phyloP scores from a whole-genome alignment of 2,329 filamentous ascomycete genomes.

The Verticillium albo-atrum region DNA sequence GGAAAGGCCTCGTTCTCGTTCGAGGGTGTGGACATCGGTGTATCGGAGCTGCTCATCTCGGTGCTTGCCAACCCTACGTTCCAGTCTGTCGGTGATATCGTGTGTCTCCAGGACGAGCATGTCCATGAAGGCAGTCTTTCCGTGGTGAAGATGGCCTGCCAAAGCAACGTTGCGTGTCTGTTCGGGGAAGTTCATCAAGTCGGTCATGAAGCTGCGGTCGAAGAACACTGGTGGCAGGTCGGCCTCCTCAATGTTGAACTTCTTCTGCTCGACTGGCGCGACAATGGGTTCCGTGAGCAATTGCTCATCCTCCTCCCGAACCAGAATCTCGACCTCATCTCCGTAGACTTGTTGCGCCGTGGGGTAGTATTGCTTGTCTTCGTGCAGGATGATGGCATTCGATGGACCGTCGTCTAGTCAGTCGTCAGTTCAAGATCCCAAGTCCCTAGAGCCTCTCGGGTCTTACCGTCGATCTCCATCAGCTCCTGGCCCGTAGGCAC shows the following conservation, averaged over 20 bases:
- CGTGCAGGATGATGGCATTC: conserved; percentile 95
- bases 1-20: conserved; percentile 84
- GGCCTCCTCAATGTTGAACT: conserved; percentile 89
- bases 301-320: conserved; percentile 96
- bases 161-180: conserved; percentile 91
- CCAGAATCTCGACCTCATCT: conserved; percentile 87
- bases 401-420: conserved; percentile 65
- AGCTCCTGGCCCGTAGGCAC: conserved; percentile 70
- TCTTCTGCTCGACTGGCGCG: conserved; percentile 88
- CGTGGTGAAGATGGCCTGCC: conserved; percentile 91
- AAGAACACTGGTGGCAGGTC: conserved; percentile 87
- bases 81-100: conserved; percentile 72
- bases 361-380: conserved; percentile 99
- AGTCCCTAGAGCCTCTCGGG: background rate
- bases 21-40: conserved; percentile 85
- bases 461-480: conserved; percentile 84
- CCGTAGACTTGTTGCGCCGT: conserved; percentile 97
- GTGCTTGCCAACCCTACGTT: conserved; percentile 75
- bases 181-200: conserved; percentile 92
- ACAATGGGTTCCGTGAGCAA: conserved; percentile 90
- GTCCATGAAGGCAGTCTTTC: conserved; percentile 97
- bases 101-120: conserved; percentile 97
- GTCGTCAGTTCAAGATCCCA: background rate
- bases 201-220: conserved; percentile 87
- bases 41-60: conserved; percentile 89